Evolutionary conservation across 495 filamentous ascomycete species (phyloP), one percentile per base, ranked within the genome.

Genomic region (Evansstolkia leycettana): DNA sequence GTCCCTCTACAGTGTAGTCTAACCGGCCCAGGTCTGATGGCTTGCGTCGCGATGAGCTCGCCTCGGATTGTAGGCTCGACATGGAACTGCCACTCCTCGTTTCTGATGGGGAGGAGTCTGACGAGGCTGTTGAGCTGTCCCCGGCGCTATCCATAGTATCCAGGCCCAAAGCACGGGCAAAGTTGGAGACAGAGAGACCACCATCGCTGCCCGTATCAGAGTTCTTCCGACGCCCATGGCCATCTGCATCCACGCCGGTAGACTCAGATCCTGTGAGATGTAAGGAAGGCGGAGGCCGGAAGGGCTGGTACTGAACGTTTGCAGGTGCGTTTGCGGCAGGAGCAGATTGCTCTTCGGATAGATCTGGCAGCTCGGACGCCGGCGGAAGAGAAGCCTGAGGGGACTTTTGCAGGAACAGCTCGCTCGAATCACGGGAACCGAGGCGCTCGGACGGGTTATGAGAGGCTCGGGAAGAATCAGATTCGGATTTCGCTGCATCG

Each of bases 21-120:
- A 64, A 45, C 13, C 54, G 58, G 27, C 48, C 43, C 4, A 49
- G 45, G 38, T 67, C 56, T 0, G 50, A 45, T 2, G 52, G 42
- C 30, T 62, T 62, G 8, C 45, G 48, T 28, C 46, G 42, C 26
- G 53, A 49, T 25, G 53, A 30, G 35, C 57, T 58, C n/a, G 38
- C 40, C 30, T 69, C 60, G 5, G 64, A 67, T 10, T 57, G 62
- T 12, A 65, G 51, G 31, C 64, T 92, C 3, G 83, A 84, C 35
- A 74, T 67, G 2, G 83, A 85, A 46, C 80, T 88, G 2, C 75
- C 67, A 52, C 76, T 79, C 38, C 76, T 75, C 0, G 61, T 62
- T 7, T 74, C 69, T 13, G 79, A 83, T 15, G 63, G 72, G 1
- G 63, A 69, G 5, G 81, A 86, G n/a, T 69, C 72, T 27, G 75